Conservation (phyloP, 768 basidiomycete species). For the Pulveroboletus frians region DNA sequence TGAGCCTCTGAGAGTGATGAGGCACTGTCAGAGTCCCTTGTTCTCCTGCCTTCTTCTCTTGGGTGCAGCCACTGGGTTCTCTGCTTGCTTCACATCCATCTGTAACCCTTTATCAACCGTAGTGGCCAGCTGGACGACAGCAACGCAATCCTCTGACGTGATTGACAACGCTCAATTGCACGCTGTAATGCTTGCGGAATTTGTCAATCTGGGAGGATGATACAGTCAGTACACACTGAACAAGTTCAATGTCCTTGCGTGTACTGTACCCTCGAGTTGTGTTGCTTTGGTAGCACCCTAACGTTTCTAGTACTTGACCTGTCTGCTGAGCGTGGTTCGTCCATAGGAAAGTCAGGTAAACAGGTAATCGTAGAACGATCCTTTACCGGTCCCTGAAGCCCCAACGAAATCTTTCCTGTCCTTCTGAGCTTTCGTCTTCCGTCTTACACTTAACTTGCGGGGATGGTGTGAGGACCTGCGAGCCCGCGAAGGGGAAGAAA, state of each 20-base stretch:
- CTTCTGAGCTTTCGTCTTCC: slow-evolving; percentile 17
- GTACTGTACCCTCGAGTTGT: neutral
- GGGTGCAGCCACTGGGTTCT: neutral
- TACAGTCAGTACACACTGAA: neutral
- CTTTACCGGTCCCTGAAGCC: slow-evolving; percentile 9
- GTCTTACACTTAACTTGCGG: slow-evolving; percentile 11
- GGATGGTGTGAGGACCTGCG: slow-evolving; percentile 32
- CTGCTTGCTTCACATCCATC: slow-evolving; percentile 2
- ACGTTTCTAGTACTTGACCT: neutral
- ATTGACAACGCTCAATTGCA: neutral
- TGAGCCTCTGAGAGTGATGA: neutral
- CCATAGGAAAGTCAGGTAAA: slow-evolving; percentile 30
- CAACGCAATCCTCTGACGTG: neutral
- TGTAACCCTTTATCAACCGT: slow-evolving; percentile 7
- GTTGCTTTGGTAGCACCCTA: neutral
- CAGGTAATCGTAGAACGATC: slow-evolving; percentile 42
- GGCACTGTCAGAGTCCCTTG: neutral
- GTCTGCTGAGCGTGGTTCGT: too few species aligned
- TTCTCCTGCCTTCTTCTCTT: neutral
- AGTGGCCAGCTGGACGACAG: slow-evolving; percentile 1
- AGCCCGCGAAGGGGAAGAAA: slow-evolving; percentile 54
- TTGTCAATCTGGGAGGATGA: neutral
- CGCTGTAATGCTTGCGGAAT: too few species aligned
- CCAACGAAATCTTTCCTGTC: slow-evolving; percentile 13
- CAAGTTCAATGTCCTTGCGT: neutral